Conservation (phyloP, 495 filamentous ascomycete species). For the Chaetomidium leptoderma region DNA sequence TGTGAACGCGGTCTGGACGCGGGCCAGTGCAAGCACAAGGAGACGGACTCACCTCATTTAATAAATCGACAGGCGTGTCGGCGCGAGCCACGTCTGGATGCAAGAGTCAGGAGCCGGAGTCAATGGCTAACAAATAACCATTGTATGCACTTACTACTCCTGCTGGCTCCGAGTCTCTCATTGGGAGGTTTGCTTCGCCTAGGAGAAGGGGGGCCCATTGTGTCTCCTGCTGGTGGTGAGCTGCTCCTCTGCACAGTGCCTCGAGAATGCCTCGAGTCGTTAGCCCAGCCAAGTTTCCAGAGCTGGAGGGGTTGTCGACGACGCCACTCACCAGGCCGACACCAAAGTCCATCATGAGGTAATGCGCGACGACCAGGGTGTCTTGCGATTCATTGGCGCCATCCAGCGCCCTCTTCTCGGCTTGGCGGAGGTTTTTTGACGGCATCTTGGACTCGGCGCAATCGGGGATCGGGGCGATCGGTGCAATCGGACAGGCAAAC, state of each 20-base stretch:
- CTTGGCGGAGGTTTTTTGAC: constrained; percentile 20
- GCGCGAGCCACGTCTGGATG: background rate
- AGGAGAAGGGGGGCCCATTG: constrained; percentile 3
- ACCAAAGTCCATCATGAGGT: constrained; percentile 23
- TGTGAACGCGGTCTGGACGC: no score
- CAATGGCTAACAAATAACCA: background rate
- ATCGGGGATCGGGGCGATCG: no score
- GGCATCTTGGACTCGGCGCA: constrained; percentile 1
- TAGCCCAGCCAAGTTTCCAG: background rate
- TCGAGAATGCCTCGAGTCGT: no score
- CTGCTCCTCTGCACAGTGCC: constrained; percentile 27
- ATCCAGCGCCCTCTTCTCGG: constrained; percentile 21
- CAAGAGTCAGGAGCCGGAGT: background rate
- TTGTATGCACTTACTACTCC: background rate
- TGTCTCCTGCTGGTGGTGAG: constrained; percentile 23
- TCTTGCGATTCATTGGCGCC: constrained; percentile 28
- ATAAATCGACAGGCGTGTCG: background rate
- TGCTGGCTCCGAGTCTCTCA: background rate
- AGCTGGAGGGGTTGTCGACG: background rate
- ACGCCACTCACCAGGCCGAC: constrained; percentile 26
- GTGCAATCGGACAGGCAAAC: no score
- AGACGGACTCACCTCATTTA: constrained; percentile 10
- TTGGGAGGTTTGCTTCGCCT: constrained; percentile 7
- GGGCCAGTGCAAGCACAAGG: no score
- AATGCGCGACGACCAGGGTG: constrained; percentile 25